Conservation (phyloP, 2,329 filamentous ascomycete species). For the Fusarium cicatricum region DNA sequence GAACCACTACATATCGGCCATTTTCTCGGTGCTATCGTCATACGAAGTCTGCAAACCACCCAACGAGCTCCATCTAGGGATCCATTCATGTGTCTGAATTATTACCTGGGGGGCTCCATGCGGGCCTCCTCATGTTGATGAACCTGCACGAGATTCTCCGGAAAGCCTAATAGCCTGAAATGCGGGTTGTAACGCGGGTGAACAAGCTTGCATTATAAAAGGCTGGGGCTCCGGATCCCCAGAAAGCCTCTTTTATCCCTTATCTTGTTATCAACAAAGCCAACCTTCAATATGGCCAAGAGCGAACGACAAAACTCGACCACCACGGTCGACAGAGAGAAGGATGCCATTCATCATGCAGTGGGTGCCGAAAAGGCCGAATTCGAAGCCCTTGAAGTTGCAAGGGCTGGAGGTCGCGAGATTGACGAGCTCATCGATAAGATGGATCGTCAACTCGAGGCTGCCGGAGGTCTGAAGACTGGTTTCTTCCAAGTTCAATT, state of each 20-base stretch:
- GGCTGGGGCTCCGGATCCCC: slow-evolving; percentile 18
- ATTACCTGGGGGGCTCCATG: background rate
- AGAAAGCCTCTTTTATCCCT: slow-evolving; percentile 5
- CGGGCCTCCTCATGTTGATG: slow-evolving; percentile 9
- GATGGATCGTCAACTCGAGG: slow-evolving; percentile 53
- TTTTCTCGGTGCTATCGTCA: slow-evolving; percentile 39
- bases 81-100: background rate
- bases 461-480: slow-evolving; percentile 43
- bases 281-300: slow-evolving; percentile 21
- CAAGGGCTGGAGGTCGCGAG: slow-evolving; percentile 46
- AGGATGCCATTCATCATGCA: slow-evolving; percentile 31
- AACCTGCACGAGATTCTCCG: slow-evolving; percentile 7
- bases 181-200: slow-evolving; percentile 6
- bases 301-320: slow-evolving; percentile 32
- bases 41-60: slow-evolving; percentile 16
- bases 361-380: slow-evolving; percentile 41
- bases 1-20: slow-evolving; percentile 33
- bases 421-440: slow-evolving; percentile 51
- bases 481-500: slow-evolving; percentile 65
- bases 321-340: slow-evolving; percentile 31
- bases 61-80: slow-evolving; percentile 11
- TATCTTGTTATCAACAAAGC: background rate
- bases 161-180: slow-evolving; percentile 28
- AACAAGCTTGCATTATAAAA: slow-evolving; percentile 22
- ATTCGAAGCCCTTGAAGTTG: slow-evolving; percentile 49